phyloP scores from a whole-genome alignment of 169 alveolate species.

The Plasmodium vinckei region DNA sequence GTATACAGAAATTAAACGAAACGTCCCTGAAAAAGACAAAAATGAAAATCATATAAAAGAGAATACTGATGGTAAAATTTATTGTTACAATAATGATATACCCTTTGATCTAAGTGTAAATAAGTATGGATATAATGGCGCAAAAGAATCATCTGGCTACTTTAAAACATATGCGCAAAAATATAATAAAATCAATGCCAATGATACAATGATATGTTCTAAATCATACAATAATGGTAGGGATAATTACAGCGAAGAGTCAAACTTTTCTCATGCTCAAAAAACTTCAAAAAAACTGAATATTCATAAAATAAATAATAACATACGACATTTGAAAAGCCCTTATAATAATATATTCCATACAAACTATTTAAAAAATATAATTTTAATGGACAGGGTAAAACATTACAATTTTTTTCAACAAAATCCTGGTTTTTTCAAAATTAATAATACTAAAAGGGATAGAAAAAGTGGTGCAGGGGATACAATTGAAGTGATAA shows the following conservation, averaged over 20 bases:
- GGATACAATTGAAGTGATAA: too few relatives aligned
- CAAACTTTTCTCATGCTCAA: too few relatives aligned
- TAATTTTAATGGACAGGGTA: conserved; percentile 39
- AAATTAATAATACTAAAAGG: neutral
- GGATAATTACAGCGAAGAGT: neutral
- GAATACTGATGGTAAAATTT: neutral
- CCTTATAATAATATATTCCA: conserved; percentile 37
- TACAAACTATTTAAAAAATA: conserved; percentile 61
- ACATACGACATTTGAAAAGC: conserved; percentile 37
- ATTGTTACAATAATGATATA: neutral
- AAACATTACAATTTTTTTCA: conserved; percentile 12
- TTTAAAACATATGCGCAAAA: neutral
- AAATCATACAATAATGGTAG: neutral
- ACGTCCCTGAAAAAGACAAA: neutral
- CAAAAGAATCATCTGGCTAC: neutral
- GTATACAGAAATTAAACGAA: neutral
- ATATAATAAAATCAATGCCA: too few relatives aligned
- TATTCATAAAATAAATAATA: conserved; percentile 36
- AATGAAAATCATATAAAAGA: neutral
- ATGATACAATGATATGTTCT: neutral
- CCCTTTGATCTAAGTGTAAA: too few relatives aligned
- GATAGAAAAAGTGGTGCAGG: neutral
- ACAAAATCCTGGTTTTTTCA: conserved; percentile 12
- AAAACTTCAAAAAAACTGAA: neutral
- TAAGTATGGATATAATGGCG: neutral